Percentiles rank a stretch among this genome's conserved stretches.
Evolutionary conservation across 2,329 filamentous ascomycete genomes (phyloP).

Genomic region (Lecanicillium sp.): DNA sequence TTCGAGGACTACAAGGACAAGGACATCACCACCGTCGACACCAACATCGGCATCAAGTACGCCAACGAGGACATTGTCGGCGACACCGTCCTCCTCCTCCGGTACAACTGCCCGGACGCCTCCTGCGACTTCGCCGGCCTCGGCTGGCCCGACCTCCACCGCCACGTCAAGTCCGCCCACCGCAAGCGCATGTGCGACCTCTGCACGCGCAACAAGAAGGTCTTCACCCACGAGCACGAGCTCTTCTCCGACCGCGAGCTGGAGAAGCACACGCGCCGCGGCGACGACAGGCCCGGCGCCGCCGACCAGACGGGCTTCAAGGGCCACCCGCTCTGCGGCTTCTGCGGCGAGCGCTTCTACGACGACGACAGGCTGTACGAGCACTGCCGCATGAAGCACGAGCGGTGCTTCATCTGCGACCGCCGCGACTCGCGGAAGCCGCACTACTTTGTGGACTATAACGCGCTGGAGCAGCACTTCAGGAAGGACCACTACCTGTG

Average conservation of each 20-base stretch:
- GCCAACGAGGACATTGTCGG: conserved; percentile 83
- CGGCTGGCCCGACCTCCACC: conserved; percentile 49
- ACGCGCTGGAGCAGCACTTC: conserved; percentile 81
- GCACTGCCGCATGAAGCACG: conserved; percentile 90
- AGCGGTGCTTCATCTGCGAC: conserved; percentile 93
- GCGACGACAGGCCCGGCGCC: conserved; percentile 85
- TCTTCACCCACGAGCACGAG: conserved; percentile 96
- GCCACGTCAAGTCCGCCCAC: conserved; percentile 79
- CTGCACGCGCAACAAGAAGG: conserved; percentile 89
- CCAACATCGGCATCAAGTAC: conserved; percentile 86
- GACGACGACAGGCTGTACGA: conserved; percentile 91
- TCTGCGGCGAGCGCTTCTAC: conserved; percentile 89
- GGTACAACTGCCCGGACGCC: conserved; percentile 89
- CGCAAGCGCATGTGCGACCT: conserved; percentile 87
- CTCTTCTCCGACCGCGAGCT: conserved; percentile 78
- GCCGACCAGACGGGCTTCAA: conserved; percentile 92
- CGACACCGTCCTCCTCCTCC: conserved; percentile 78
- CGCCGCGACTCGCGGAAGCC: conserved; percentile 62
- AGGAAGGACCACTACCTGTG: conserved; percentile 82
- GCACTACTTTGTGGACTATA: conserved; percentile 88
- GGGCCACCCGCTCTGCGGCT: conserved; percentile 89
- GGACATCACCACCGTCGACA: conserved; percentile 74
- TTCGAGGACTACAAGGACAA: conserved; percentile 73
- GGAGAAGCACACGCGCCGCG: conserved; percentile 79
- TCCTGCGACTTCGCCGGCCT: conserved; percentile 77